These are phyloP conservation scores for Claviceps paspali DNA, from an alignment of 2,329 filamentous ascomycete genomes.

Conservation along the genomic window DNA sequence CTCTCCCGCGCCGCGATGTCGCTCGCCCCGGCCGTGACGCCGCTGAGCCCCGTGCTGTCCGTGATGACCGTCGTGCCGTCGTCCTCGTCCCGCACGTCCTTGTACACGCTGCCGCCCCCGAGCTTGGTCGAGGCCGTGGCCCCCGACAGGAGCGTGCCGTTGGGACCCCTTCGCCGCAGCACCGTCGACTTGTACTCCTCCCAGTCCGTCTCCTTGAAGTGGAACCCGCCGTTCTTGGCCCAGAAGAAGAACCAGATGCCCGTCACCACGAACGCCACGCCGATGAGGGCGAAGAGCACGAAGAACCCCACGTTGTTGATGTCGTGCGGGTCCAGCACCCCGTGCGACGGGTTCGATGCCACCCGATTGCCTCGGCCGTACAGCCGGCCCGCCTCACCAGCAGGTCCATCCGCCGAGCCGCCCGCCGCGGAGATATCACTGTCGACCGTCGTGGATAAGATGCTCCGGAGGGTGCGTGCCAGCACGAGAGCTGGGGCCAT, in stretches of 20 bases:
- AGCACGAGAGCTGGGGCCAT: conserved; percentile 27
- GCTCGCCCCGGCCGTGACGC: conserved; percentile 42
- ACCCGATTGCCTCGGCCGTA: conserved; percentile 18
- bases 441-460: conserved; percentile 8
- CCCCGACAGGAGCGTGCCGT: conserved; percentile 71
- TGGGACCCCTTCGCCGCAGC: conserved; percentile 71
- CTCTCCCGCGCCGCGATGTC: conserved; percentile 41
- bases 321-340: conserved; percentile 36
- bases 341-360: conserved; percentile 25
- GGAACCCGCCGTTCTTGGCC: conserved; percentile 90
- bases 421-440: too few species aligned
- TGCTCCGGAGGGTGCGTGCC: conserved; percentile 16
- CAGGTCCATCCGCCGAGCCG: too few species aligned
- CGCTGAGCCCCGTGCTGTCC: conserved; percentile 30
- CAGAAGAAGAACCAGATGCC: conserved; percentile 98
- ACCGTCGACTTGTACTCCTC: conserved; percentile 97
- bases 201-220: conserved; percentile 78
- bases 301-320: conserved; percentile 62
- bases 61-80: conserved; percentile 31
- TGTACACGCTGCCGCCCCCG: conserved; percentile 76
- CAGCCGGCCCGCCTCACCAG: conserved; percentile 26
- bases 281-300: conserved; percentile 72
- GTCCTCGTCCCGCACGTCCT: conserved; percentile 45
- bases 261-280: conserved; percentile 55
- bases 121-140: conserved; percentile 71